A percentile compares a stretch with the other conserved stretches of the same genome.
Conservation (phyloP, 1,284 basidiomycete species). For the Ceratobasidium sp. region DNA sequence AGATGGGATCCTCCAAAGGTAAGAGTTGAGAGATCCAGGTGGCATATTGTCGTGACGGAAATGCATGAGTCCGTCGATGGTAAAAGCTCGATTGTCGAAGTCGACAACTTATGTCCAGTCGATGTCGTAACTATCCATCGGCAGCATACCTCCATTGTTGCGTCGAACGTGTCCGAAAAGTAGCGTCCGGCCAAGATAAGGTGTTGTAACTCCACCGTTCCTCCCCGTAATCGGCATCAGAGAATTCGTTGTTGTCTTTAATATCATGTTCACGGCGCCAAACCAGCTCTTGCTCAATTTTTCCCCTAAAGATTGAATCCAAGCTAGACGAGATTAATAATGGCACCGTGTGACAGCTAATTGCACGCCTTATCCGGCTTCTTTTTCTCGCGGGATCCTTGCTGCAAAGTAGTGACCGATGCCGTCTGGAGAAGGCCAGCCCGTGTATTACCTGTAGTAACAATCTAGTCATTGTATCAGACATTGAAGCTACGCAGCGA, state of each 20-base stretch:
- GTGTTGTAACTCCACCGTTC: too few species aligned
- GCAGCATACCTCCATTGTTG: not conserved
- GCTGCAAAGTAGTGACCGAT: not conserved
- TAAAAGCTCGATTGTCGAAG: conserved; percentile 29
- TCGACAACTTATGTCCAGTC: conserved; percentile 18
- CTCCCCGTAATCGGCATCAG: not conserved
- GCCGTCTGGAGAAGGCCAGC: not conserved
- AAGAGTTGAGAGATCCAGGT: not conserved
- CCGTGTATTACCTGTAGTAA: not conserved
- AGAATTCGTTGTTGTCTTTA: too few species aligned
- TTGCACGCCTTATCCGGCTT: not conserved
- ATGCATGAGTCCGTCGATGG: conserved; percentile 18
- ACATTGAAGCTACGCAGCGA: not conserved
- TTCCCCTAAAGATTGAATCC: not conserved
- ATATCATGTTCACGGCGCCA: not conserved
- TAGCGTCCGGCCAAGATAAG: not conserved
- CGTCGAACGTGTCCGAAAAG: not conserved
- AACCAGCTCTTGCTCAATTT: not conserved
- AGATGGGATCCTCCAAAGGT: not conserved
- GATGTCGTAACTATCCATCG: too few species aligned
- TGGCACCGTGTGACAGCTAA: too few species aligned
- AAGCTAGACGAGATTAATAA: not conserved
- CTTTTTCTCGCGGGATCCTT: not conserved
- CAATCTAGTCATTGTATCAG: not conserved
- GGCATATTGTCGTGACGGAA: conserved; percentile 29